Conservation (phyloP, 2,329 filamentous ascomycete species). For the Arthrobotrys pseudoclavata region DNA sequence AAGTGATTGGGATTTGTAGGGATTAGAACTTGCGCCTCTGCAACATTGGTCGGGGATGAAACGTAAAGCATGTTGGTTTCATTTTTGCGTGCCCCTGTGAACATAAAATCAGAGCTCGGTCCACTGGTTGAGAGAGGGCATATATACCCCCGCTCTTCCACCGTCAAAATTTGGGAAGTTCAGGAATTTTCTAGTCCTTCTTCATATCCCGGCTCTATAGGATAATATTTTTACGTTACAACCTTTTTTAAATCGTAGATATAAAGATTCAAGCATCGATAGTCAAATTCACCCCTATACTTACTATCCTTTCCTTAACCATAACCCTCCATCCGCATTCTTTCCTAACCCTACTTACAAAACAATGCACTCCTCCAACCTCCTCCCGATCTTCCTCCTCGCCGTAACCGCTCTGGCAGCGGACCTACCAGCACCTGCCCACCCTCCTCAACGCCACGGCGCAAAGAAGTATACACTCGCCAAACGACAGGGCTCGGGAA, state of each 20-base stretch:
- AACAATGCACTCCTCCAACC: slow-evolving; percentile 1
- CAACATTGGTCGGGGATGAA: neutral
- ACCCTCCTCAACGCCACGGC: slow-evolving; percentile 20
- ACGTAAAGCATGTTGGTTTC: neutral
- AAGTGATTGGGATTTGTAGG: too few relatives aligned
- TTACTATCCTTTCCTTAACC: too few relatives aligned
- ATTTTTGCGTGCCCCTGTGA: too few relatives aligned
- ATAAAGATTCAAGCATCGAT: neutral
- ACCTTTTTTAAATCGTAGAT: neutral
- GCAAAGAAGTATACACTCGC: slow-evolving; percentile 24
- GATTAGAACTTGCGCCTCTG: neutral
- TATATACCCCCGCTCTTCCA: neutral
- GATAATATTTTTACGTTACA: neutral
- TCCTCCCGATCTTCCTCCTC: slow-evolving; percentile 9
- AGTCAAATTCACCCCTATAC: too few relatives aligned
- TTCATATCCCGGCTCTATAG: neutral
- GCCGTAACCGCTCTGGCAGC: slow-evolving; percentile 19
- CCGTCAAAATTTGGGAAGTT: neutral
- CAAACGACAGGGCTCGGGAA: slow-evolving; percentile 13
- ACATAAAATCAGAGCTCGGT: too few relatives aligned
- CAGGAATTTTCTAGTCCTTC: slow-evolving; percentile 13
- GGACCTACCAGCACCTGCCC: neutral
- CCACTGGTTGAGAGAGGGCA: neutral
- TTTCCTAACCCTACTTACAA: neutral
- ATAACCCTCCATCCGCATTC: too few relatives aligned